phyloP scores from a whole-genome alignment of 176 grass and related monocot species.

The Eleusine coracana region DNA sequence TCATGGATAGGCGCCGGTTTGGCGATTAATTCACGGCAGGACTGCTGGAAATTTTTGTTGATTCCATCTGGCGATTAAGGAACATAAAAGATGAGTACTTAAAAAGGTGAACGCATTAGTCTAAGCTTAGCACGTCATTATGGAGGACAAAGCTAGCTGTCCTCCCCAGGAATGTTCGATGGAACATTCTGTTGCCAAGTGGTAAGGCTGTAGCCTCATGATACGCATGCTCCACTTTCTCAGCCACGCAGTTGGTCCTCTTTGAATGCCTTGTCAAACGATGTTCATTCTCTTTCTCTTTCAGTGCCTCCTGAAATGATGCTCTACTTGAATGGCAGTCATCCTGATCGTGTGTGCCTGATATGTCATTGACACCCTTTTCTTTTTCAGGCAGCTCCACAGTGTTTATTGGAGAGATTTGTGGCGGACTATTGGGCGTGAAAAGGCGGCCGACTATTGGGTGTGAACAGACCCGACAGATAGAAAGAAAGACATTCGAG shows the following conservation, averaged over 20 bases:
- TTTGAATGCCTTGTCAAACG: slow-evolving; percentile 35
- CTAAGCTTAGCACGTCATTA: slow-evolving; percentile 10
- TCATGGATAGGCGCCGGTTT: not conserved
- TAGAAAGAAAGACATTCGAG: not conserved
- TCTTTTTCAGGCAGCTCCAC: slow-evolving; percentile 35
- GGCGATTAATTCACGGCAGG: slow-evolving; percentile 5
- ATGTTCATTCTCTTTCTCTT: slow-evolving; percentile 24
- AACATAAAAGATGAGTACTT: slow-evolving; percentile 25
- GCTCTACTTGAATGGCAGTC: not conserved
- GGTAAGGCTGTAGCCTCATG: slow-evolving; percentile 23
- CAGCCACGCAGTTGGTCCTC: not conserved
- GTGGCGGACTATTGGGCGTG: not conserved
- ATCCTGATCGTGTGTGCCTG: slow-evolving; percentile 12
- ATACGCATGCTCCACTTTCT: slow-evolving; percentile 15
- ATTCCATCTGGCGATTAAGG: not conserved
- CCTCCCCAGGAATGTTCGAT: slow-evolving; percentile 26
- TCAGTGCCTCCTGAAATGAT: slow-evolving; percentile 7
- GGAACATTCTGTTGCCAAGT: slow-evolving; percentile 28
- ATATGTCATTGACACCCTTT: not conserved
- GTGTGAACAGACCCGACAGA: not conserved
- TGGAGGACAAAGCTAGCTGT: slow-evolving; percentile 26
- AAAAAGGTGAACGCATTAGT: slow-evolving; percentile 28
- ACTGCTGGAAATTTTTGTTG: slow-evolving; percentile 9
- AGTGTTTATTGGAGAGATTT: slow-evolving; percentile 8
- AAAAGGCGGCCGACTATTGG: not conserved